Evolutionary conservation across 208 protist species (phyloP).

Genomic region (Leishmania amazonensis): DNA sequence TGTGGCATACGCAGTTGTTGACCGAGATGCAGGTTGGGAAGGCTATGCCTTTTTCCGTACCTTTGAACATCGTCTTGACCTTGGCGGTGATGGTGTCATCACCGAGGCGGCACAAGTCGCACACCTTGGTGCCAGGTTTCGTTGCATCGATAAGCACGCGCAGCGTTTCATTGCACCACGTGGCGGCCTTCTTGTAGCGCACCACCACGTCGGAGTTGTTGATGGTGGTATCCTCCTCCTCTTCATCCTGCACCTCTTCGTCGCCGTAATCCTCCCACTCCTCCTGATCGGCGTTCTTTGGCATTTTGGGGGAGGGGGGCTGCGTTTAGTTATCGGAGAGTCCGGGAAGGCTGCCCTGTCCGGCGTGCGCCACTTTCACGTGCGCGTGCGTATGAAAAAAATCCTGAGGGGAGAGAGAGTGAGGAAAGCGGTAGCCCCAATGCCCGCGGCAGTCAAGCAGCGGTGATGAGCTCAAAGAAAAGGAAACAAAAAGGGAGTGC

Average conservation of each 20-base stretch:
- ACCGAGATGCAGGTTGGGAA: constrained; percentile 99
- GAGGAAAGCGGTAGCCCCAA: background rate
- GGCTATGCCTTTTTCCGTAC: constrained; percentile 97
- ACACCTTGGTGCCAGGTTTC: constrained; percentile 89
- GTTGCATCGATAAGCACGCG: constrained; percentile 82
- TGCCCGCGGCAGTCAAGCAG: background rate
- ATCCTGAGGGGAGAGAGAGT: background rate
- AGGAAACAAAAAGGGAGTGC: background rate
- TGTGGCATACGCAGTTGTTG: constrained; percentile 98
- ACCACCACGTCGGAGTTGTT: constrained; percentile 96
- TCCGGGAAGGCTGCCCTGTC: background rate
- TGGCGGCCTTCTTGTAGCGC: constrained; percentile 96
- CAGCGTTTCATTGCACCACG: constrained; percentile 96
- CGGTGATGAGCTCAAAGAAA: background rate
- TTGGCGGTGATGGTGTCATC: constrained; percentile 88
- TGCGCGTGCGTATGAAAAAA: constrained; percentile 11
- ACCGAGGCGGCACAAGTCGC: constrained; percentile 85
- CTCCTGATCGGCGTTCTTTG: constrained; percentile 74
- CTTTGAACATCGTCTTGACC: constrained; percentile 92
- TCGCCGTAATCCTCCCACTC: constrained; percentile 73
- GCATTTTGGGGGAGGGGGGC: constrained; percentile 33
- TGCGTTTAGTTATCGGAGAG: background rate
- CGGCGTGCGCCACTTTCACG: constrained; percentile 5
- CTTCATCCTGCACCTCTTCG: constrained; percentile 76
- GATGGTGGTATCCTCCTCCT: constrained; percentile 93